A percentile compares a stretch with the other conserved stretches of the same genome.
Evolutionary conservation across 2,329 filamentous ascomycete species (phyloP).

Genomic region (Zymoseptoria passerinii): DNA sequence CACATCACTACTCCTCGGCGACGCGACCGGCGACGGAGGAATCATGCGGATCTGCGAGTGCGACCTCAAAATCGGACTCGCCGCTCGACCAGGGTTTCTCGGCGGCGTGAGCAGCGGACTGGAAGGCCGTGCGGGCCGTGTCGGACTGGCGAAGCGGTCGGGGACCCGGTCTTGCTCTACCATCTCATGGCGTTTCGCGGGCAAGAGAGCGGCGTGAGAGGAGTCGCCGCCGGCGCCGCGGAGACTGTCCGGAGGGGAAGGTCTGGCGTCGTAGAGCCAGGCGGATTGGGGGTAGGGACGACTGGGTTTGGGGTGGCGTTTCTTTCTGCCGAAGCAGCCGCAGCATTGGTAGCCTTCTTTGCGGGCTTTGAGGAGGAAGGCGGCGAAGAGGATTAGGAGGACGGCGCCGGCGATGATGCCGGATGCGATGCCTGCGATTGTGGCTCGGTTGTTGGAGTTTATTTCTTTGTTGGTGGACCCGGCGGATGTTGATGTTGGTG

Average conservation of each 20-base stretch:
- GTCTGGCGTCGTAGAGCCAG: conserved; percentile 19
- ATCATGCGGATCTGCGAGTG: neutral
- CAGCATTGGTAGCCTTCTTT: conserved; percentile 6
- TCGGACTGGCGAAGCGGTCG: neutral
- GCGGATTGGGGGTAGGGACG: conserved; percentile 18
- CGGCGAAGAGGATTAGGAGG: conserved; percentile 10
- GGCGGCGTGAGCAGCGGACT: neutral
- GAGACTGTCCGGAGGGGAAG: conserved; percentile 11
- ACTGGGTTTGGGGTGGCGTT: conserved; percentile 7
- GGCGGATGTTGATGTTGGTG: conserved; percentile 3
- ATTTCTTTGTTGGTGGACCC: neutral
- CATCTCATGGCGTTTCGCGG: neutral
- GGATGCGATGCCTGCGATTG: conserved; percentile 16
- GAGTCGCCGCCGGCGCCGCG: neutral
- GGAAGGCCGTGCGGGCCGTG: neutral
- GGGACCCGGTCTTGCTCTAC: neutral
- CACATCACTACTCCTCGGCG: neutral
- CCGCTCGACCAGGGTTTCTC: neutral
- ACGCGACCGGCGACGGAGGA: neutral
- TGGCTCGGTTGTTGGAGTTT: conserved; percentile 1
- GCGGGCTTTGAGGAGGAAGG: conserved; percentile 11
- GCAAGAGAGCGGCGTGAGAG: neutral
- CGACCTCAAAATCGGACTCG: neutral
- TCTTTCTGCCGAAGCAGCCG: conserved; percentile 3
- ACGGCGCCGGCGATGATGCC: conserved; percentile 16